Evolutionary conservation across 306 rosid genomes (phyloP), one percentile per base, ranked within the genome.

Genomic region (Sphenostylis stenocarpa): DNA sequence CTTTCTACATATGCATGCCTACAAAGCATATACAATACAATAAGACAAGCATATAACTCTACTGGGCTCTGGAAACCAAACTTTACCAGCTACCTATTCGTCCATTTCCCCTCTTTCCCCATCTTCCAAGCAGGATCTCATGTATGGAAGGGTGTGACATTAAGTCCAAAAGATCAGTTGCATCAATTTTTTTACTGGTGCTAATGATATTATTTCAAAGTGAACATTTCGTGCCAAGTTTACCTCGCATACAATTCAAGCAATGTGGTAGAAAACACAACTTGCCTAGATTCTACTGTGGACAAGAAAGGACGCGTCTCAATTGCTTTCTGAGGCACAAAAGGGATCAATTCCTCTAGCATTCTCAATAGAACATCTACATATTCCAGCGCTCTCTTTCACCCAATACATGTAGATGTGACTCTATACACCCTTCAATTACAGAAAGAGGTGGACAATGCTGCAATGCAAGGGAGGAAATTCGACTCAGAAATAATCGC

Each of bases 381-480:
- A n/a, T 85, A 76, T 88, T 95, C 97, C 97, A 95, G 52, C 96
- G 91, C 79, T 95, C 97, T 62, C 90, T 82, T 82, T 95, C 99
- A 58, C 99, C 97, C 66, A 95, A 87, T 77, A 73, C 87, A 83
- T 77, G 97, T 84, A 95, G 90, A 84, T 88, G 86, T 3, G 99
- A 92, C 78, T 95, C 99, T 55, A 91, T 76, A 48, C 90, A 86
- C 70, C 96, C 97, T 84, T 95, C 94, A 83, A 92, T 91, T 3
- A 85, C 96, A 24, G 97, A 95, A 82, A 92, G 90, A n/a, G 99
- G 92, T 41, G 99, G 97, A 61, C 97, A 92, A 41, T 78, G 86
- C 97, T 95, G 90, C 87, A 82, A 83, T 31, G 21, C 21, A 43
- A 67, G 38, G 60, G 19, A 49, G 24, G 5, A 67, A 64, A 63